Base-by-base conservation (phyloP, 2,329 filamentous ascomycete species). In the Sphaerulina musiva region DNA sequence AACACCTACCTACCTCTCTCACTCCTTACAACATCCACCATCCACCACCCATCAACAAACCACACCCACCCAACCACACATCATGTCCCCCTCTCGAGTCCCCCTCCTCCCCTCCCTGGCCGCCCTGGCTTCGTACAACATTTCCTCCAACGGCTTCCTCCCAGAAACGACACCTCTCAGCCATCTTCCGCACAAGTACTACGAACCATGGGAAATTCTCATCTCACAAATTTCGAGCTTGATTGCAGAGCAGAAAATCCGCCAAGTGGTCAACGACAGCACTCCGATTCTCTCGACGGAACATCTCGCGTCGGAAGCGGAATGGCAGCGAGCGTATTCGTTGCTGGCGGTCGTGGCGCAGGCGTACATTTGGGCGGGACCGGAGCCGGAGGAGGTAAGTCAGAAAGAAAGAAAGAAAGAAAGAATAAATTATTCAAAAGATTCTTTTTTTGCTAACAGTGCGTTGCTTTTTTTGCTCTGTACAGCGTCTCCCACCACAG, bases 141-240 rank as follows among this genome's bases (percentile, higher is more conserved):
- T 66, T 39, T 61, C 63, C 5, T 40, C 49, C 3, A 66, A 89
- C 72, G 92, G 92, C 65, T 97, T 97, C 73, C 80, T 97, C 48
- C 90, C 92, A 2, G 78, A 86, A 60, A 83, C 89, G 59, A 73
- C 86, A 17, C 92, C 92, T 39, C 76, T 96, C 59, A 82, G 85
- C 52, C 76, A 82, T 54, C 81, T 97, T 14, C 85, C 89, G n/a
- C 86, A 95, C 68, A 82, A 84, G 2, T 95, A 95, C 75, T 97
- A 96, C 72, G 85, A 87, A 70, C 88, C 89, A 66, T 97, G 92
- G 92, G 92, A 97, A 73, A 81, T 84, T 41, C 80, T 95, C 47
- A 82, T 85, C 29, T 79, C 83, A 59, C 95, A 95, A 65, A 78
- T 97, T 29, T 90, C 95, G 72, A 81, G 82, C 6, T 77, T 96